Evolutionary conservation across 495 filamentous ascomycete species (phyloP), one percentile per base, ranked within the genome.

Genomic region (Saxophila tyrrhenica): DNA sequence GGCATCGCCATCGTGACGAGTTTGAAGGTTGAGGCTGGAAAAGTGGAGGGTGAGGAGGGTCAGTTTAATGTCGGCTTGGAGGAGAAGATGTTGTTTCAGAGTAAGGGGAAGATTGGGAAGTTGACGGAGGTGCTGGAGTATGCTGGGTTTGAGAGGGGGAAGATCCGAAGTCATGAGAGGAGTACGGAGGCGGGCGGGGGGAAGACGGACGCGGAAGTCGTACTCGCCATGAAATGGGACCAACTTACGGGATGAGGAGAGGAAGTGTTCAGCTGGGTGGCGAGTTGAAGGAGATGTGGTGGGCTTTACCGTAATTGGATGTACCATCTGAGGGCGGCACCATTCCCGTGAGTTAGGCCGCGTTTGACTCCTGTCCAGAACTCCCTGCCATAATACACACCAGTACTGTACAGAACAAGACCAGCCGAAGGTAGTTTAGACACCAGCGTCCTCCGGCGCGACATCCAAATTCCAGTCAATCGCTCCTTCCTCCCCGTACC

Each of bases 401-500:
- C n/a, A n/a, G n/a, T n/a, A n/a, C n/a, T n/a, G n/a, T n/a, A n/a
- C n/a, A n/a, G n/a, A n/a, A n/a, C n/a, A n/a, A n/a, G n/a, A n/a
- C n/a, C n/a, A n/a, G n/a, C n/a, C n/a, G n/a, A n/a, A n/a, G n/a
- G n/a, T n/a, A n/a, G n/a, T n/a, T 59, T 55, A 68, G 19, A 69
- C 58, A 9, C 65, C 66, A 15, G 64, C 66, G 15, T 69, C 58
- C 51, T 68, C 68, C 9, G 67, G 68, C 38, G 55, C 54, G 3
- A 73, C 71, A 46, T 78, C 75, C 56, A 98, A 66, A 68, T 81
- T 79, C 92, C 92, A 98, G 66, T 96, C 82, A 64, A 98, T 89
- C 60, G 76, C 75, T n/a, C 77, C 81, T 3, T 81, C 83, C 29
- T 75, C 73, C 1, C 94, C 92, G 69, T 97, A 95, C 50, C 82